Percentiles rank a stretch among this genome's conserved stretches.
phyloP scores from a whole-genome alignment of 2,329 filamentous ascomycete genomes.

The Lasiodiplodia citricola region DNA sequence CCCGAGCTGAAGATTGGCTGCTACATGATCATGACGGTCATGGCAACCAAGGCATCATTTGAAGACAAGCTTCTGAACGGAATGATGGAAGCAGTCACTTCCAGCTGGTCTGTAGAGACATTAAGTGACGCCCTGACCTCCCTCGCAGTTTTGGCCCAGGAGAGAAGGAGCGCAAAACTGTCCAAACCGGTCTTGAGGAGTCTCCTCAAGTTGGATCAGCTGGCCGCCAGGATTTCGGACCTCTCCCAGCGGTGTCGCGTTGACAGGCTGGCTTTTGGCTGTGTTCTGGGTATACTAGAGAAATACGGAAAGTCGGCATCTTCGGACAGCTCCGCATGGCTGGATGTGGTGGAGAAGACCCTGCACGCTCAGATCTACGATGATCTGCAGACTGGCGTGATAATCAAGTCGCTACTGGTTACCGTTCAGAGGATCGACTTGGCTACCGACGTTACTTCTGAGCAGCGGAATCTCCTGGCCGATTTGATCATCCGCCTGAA shows the following conservation, averaged over 20 bases:
- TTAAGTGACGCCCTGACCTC: conserved; percentile 76
- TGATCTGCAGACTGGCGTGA: conserved; percentile 66
- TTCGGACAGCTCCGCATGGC: conserved; percentile 10
- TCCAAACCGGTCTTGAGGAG: conserved; percentile 73
- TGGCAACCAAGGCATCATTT: conserved; percentile 81
- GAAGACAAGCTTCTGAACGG: conserved; percentile 80
- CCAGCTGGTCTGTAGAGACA: conserved; percentile 77
- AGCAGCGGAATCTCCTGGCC: conserved; percentile 39
- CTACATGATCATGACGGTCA: conserved; percentile 87
- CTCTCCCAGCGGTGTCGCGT: conserved; percentile 70
- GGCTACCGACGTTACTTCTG: conserved; percentile 58
- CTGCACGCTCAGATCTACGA: conserved; percentile 65
- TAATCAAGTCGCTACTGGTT: conserved; percentile 69
- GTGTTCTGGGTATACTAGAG: conserved; percentile 61
- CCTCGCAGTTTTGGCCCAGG: conserved; percentile 80
- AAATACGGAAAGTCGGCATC: conserved; percentile 17
- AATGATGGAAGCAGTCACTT: conserved; percentile 86
- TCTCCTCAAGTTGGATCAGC: conserved; percentile 66
- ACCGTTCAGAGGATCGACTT: conserved; percentile 65
- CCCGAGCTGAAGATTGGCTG: conserved; percentile 83
- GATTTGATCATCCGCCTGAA: conserved; percentile 39
- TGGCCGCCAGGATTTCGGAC: conserved; percentile 64
- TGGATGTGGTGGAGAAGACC: conserved; percentile 62
- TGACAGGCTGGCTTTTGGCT: conserved; percentile 73
- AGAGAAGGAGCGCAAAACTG: conserved; percentile 72